A percentile compares a stretch with the other conserved stretches of the same genome.
Conservation (phyloP, 257 asterid genomes). For the Forsythia viridissima region DNA sequence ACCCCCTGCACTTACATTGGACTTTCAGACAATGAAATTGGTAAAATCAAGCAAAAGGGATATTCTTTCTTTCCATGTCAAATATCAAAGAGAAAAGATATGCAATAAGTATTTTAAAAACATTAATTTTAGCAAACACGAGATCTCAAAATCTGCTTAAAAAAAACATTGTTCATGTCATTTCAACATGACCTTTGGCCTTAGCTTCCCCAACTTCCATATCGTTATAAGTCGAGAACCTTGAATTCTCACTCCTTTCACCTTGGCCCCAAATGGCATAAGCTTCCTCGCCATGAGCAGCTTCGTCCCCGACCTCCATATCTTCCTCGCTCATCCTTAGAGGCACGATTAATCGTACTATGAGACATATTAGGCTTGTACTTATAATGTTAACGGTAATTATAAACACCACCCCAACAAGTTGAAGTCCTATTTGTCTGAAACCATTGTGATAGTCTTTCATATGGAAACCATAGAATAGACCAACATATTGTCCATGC, state of each 20-base stretch:
- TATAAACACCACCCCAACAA: slow-evolving; percentile 44
- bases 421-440: slow-evolving; percentile 59
- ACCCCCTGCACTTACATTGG: background rate
- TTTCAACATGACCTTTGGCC: slow-evolving; percentile 40
- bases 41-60: background rate
- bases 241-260: slow-evolving; percentile 51
- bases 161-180: slow-evolving; percentile 26
- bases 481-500: slow-evolving; percentile 36
- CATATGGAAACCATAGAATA: slow-evolving; percentile 53
- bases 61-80: background rate
- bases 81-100: background rate
- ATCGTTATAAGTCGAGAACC: slow-evolving; percentile 46
- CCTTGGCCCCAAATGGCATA: slow-evolving; percentile 86
- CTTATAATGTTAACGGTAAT: slow-evolving; percentile 41
- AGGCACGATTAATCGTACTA: slow-evolving; percentile 52
- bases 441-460: slow-evolving; percentile 33
- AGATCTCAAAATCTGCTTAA: background rate
- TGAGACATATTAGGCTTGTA: slow-evolving; percentile 52
- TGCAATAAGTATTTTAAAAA: background rate
- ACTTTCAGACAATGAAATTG: background rate
- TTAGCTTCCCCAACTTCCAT: slow-evolving; percentile 34
- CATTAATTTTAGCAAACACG: background rate
- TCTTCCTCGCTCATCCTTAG: slow-evolving; percentile 70
- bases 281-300: slow-evolving; percentile 80
- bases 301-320: slow-evolving; percentile 74